Evolutionary conservation across 176 grass and related monocot species (phyloP), one percentile per base, ranked within the genome.

Genomic region (Aegilops umbellulata): DNA sequence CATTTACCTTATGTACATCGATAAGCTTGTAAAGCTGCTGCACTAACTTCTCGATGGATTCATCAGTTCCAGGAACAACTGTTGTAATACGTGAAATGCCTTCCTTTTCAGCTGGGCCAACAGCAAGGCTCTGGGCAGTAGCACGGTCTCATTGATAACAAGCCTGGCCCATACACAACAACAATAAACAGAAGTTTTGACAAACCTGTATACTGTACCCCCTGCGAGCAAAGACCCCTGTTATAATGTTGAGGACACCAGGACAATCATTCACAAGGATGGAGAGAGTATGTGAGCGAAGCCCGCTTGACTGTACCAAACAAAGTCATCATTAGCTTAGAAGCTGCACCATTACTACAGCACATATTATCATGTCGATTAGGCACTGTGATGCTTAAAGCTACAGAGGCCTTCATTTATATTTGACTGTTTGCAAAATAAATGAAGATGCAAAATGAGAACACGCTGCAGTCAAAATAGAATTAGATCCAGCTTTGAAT

Each of bases 131-230:
- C 97, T 98, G 90, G 14, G 24, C 22, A 91, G 16, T 78, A 58
- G 60, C 27, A 78, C 17, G 30, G 17, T 58, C 26, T 76, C 38
- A 24, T 88, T 71, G 73, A 47, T 46, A 85, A 39, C 53, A 68
- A 86, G 22, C 39, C 20, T 34, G 55, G 3, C 14, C 65, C 58
- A 53, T 49, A 80, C 2, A 89, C 25, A 71, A 61, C 38, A 31
- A 10, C 14, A 77, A 92, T 26, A 32, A 64, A 80, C 19, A 49
- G 6, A 68, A 64, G 10, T 51, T 38, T 72, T 61, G 70, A 80
- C 10, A 82, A 91, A 99, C 94, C 93, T 99, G 92, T 91, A 99
- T 99, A 90, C 94, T 99, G 88, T 99, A 99, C 42, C 97, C 97
- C 85, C 97, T 96, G 42, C 97, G 92, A 86, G 97, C 78, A 86